Conservation (phyloP, 1,139 yeast species). For the Wickerhamomyces sp. region DNA sequence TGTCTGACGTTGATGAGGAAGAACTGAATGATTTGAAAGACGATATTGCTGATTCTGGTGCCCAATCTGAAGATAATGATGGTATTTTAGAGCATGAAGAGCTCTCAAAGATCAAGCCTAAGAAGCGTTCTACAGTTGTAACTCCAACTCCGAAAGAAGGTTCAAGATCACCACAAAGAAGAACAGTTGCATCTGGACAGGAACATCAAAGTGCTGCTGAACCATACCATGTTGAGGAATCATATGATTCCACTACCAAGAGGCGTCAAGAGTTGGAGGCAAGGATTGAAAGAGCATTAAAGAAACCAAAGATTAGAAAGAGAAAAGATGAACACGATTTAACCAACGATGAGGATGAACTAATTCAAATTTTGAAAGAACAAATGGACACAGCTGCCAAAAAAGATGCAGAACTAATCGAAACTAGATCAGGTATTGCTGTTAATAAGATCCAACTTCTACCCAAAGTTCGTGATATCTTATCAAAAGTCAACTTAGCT, state of each 20-base stretch:
- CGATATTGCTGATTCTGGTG: background rate
- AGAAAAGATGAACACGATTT: conserved; percentile 85
- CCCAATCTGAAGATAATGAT: conserved; percentile 25
- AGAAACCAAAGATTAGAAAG: conserved; percentile 53
- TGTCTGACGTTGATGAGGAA: conserved; percentile 2
- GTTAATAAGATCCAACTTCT: conserved; percentile 79
- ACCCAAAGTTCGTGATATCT: conserved; percentile 69
- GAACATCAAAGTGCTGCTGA: conserved; percentile 28
- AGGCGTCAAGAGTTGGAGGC: conserved; percentile 78
- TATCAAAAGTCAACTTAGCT: conserved; percentile 79
- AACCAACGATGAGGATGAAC: conserved; percentile 93
- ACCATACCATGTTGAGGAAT: conserved; percentile 28
- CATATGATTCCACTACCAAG: conserved; percentile 31
- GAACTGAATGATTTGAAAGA: conserved; percentile 5
- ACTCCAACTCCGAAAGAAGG: background rate
- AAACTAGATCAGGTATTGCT: conserved; percentile 58
- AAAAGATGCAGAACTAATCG: conserved; percentile 80
- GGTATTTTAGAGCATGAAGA: conserved; percentile 13
- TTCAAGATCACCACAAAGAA: conserved; percentile 4
- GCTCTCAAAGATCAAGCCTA: conserved; percentile 14
- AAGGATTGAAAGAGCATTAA: conserved; percentile 70
- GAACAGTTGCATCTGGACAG: conserved; percentile 5
- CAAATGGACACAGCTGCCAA: conserved; percentile 94
- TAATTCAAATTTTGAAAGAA: conserved; percentile 74
- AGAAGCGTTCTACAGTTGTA: conserved; percentile 12